Percentiles rank a stretch among this genome's conserved stretches.
Conservation (phyloP, 352 stramenopile genomes). For the Globisporangium spinosum region DNA sequence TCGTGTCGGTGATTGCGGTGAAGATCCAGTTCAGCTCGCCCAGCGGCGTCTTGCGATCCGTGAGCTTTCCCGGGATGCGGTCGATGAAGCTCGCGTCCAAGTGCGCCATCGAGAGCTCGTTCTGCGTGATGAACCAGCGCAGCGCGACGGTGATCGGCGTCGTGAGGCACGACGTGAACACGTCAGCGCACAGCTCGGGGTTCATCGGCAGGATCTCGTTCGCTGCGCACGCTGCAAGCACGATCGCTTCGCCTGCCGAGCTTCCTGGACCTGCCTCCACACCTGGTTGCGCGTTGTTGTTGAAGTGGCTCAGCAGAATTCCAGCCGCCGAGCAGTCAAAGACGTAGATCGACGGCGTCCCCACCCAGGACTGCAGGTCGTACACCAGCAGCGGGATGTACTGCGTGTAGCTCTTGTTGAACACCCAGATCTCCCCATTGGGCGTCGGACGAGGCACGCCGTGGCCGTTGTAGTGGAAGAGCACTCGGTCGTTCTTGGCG, state of each 20-base stretch:
- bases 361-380: slow-evolving; percentile 94
- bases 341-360: slow-evolving; percentile 94
- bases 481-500: slow-evolving; percentile 92
- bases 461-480: slow-evolving; percentile 99
- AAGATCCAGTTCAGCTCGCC: slow-evolving; percentile 99
- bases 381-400: slow-evolving; percentile 98
- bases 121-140: slow-evolving; percentile 96
- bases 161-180: slow-evolving; percentile 99
- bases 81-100: slow-evolving; percentile 85
- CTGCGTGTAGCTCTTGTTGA: slow-evolving; percentile 99
- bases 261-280: slow-evolving; percentile 21
- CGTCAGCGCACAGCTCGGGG: slow-evolving; percentile 96
- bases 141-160: slow-evolving; percentile 98
- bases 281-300: slow-evolving; percentile 12
- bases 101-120: slow-evolving; percentile 87
- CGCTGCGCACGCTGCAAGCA: slow-evolving; percentile 93
- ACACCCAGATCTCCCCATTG: slow-evolving; percentile 99
- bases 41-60: slow-evolving; percentile 91
- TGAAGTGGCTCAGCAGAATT: slow-evolving; percentile 94
- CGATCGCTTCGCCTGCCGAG: slow-evolving; percentile 89
- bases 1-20: slow-evolving; percentile 99
- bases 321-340: slow-evolving; percentile 97
- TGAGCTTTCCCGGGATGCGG: slow-evolving; percentile 90
- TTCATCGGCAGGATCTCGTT: slow-evolving; percentile 96
- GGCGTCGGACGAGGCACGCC: slow-evolving; percentile 95